A percentile compares a stretch with the other conserved stretches of the same genome.
Conservation (phyloP, 106 monocot genomes). For the Apostasia ramifera region DNA sequence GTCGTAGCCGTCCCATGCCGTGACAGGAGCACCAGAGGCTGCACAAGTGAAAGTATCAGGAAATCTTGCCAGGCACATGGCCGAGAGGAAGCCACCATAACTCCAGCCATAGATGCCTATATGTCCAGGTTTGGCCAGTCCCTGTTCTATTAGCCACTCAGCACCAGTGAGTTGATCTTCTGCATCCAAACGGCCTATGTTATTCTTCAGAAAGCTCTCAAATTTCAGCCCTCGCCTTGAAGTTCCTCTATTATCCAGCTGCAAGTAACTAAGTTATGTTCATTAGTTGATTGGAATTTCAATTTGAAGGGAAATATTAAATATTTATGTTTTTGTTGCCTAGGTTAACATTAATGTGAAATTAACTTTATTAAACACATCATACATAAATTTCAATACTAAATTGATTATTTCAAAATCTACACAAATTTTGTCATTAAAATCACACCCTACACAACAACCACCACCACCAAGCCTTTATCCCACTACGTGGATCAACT, state of each 20-base stretch:
- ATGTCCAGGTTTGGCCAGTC: conserved; percentile 53
- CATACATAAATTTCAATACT: too few relatives aligned
- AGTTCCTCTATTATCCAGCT: conserved; percentile 94
- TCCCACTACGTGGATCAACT: too few relatives aligned
- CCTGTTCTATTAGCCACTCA: conserved; percentile 74
- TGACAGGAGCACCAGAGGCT: conserved; percentile 88
- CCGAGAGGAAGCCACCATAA: conserved; percentile 88
- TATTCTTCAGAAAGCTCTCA: conserved; percentile 64
- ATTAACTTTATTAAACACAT: too few relatives aligned
- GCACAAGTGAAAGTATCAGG: conserved; percentile 69
- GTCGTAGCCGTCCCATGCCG: conserved; percentile 92
- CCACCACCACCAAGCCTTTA: too few relatives aligned
- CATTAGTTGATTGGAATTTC: neutral
- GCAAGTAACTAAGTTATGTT: conserved; percentile 8
- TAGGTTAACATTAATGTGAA: too few relatives aligned
- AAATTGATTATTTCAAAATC: too few relatives aligned
- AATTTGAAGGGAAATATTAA: neutral
- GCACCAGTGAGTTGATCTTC: conserved; percentile 85
- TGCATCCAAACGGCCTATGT: conserved; percentile 60
- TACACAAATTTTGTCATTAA: too few relatives aligned
- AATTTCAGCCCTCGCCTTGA: conserved; percentile 77
- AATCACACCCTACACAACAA: too few relatives aligned
- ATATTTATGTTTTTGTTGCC: too few relatives aligned
- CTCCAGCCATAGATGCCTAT: conserved; percentile 95
- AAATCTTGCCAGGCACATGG: conserved; percentile 60